Conservation (phyloP, 176 grass and related monocot genomes). For the Aegilops bicornis region DNA sequence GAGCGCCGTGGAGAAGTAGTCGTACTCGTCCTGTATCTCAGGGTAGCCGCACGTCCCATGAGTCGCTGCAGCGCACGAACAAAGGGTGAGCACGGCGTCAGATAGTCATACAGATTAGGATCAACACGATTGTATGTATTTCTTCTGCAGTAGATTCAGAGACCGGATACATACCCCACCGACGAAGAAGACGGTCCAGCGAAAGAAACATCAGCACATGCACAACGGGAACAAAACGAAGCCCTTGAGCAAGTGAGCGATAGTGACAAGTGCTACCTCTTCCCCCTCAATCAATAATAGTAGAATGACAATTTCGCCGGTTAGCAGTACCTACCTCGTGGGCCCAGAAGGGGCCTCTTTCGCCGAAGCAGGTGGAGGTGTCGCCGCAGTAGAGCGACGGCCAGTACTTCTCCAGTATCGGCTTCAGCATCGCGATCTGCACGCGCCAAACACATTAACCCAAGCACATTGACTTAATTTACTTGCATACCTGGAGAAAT, state of each 20-base stretch:
- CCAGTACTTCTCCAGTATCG: conserved; percentile 83
- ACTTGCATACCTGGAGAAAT: not conserved
- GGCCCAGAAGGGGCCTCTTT: conserved; percentile 75
- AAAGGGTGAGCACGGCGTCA: no score
- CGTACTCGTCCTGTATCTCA: conserved; percentile 84
- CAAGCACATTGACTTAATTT: not conserved
- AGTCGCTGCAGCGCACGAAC: conserved; percentile 52
- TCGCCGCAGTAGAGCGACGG: conserved; percentile 73
- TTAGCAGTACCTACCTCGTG: conserved; percentile 84
- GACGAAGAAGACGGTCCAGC: not conserved
- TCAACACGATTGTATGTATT: not conserved
- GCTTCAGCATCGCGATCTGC: conserved; percentile 66
- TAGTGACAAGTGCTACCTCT: no score
- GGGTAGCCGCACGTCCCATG: conserved; percentile 95
- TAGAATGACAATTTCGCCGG: no score
- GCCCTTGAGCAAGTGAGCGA: not conserved
- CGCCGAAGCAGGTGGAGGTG: conserved; percentile 73
- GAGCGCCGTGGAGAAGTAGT: conserved; percentile 80
- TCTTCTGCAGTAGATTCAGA: conserved; percentile 23
- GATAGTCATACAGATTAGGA: no score
- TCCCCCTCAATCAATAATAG: not conserved
- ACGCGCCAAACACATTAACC: not conserved
- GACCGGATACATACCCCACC: conserved; percentile 83
- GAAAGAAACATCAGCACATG: conserved; percentile 45
- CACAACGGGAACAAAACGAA: conserved; percentile 32